Conservation (phyloP, 495 filamentous ascomycete species). For the Immersiella caudata region DNA sequence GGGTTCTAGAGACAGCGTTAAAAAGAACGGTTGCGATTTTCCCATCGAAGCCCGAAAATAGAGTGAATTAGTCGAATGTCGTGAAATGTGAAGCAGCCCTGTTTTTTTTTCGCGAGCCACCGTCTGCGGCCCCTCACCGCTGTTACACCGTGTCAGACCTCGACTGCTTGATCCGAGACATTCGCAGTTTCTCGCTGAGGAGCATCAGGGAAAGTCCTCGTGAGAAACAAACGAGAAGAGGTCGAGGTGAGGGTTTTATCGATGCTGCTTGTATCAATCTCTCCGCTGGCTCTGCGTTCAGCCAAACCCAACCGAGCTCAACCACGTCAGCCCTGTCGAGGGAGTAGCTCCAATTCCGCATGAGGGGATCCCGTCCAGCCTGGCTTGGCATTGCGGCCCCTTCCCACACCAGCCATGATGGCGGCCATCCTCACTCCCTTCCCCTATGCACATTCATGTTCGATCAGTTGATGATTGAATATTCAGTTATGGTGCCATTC, state of each 20-base stretch:
- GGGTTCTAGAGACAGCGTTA: conserved; percentile 14
- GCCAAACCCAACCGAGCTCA: background rate
- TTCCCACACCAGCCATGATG: background rate
- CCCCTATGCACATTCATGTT: too few relatives aligned
- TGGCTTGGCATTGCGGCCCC: background rate
- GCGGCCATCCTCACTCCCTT: background rate
- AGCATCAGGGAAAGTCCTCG: background rate
- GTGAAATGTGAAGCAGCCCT: conserved; percentile 1
- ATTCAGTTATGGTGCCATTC: too few relatives aligned
- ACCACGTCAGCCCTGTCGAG: conserved; percentile 1
- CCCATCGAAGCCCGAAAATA: background rate
- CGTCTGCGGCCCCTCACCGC: background rate
- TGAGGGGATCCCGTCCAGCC: background rate
- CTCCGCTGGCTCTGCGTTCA: background rate
- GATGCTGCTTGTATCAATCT: background rate
- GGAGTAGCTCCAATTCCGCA: background rate
- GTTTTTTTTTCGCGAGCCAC: background rate
- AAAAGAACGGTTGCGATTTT: background rate
- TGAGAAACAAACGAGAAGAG: background rate
- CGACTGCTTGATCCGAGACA: background rate
- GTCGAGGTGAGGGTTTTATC: background rate
- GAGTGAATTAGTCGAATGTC: background rate
- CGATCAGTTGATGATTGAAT: too few relatives aligned
- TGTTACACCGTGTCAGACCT: background rate
- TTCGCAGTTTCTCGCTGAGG: background rate